These are phyloP conservation scores for Flaveria brownii DNA, from an alignment of 129 eudicot genomes.

Conservation along the genomic window DNA sequence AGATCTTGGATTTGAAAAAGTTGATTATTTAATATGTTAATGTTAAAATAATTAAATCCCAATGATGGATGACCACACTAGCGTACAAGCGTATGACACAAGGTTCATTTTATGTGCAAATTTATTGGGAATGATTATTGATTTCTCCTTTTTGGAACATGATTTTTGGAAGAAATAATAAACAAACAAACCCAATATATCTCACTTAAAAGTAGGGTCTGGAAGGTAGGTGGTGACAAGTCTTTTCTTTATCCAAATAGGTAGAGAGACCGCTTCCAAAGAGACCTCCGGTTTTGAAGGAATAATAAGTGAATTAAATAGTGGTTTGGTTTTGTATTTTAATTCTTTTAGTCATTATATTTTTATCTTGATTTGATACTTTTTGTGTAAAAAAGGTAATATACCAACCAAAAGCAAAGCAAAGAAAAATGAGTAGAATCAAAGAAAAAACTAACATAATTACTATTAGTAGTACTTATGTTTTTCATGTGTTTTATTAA, in stretches of 20 bases:
- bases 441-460: too few relatives aligned
- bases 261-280: too few relatives aligned
- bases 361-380: background rate
- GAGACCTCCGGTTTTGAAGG: too few relatives aligned
- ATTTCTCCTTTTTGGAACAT: background rate
- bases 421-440: too few relatives aligned
- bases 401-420: too few relatives aligned
- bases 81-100: constrained; percentile 27
- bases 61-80: constrained; percentile 26
- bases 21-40: constrained; percentile 1
- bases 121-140: background rate
- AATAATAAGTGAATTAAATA: background rate
- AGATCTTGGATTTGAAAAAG: constrained; percentile 25
- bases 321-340: background rate
- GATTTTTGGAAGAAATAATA: background rate
- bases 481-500: too few relatives aligned
- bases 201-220: too few relatives aligned
- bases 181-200: too few relatives aligned
- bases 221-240: too few relatives aligned
- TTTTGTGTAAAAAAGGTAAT: too few relatives aligned
- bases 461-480: too few relatives aligned
- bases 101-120: constrained; percentile 13
- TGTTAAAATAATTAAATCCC: background rate
- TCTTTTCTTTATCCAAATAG: too few relatives aligned
- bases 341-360: background rate